A percentile compares a stretch with the other conserved stretches of the same genome.
Conservation (phyloP, 768 basidiomycete species). For the Boletus eberwhitei region DNA sequence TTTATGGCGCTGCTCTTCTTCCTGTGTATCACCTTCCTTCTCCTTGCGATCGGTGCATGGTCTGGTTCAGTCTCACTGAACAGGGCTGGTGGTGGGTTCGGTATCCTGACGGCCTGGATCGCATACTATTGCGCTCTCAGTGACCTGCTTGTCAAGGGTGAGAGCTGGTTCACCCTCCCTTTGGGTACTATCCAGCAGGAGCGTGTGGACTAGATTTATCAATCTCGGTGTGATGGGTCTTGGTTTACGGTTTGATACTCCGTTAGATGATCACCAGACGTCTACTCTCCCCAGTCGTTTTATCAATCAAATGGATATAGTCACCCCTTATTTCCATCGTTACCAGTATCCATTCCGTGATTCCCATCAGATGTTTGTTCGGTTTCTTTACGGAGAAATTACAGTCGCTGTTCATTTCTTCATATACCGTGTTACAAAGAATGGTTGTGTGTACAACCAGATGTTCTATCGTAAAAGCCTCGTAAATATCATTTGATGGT, state of each 20-base stretch:
- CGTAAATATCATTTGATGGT: neutral
- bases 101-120: conserved; percentile 44
- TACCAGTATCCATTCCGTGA: neutral
- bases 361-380: conserved; percentile 2
- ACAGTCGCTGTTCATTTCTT: neutral
- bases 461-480: neutral
- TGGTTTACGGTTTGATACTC: conserved; percentile 4
- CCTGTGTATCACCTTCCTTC: conserved; percentile 51
- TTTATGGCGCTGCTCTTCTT: conserved; percentile 49
- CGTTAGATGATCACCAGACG: neutral
- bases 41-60: conserved; percentile 43
- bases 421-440: neutral
- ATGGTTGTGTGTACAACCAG: no score
- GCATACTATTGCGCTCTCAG: conserved; percentile 46
- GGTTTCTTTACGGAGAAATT: neutral
- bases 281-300: conserved; percentile 11
- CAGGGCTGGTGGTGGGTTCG: conserved; percentile 45
- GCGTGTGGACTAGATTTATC: neutral
- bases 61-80: conserved; percentile 13
- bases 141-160: conserved; percentile 37
- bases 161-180: conserved; percentile 41
- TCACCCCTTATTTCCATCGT: neutral
- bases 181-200: conserved; percentile 29
- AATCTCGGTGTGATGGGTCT: neutral
- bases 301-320: neutral